phyloP scores from a whole-genome alignment of 2,329 filamentous ascomycete species.

The Myotisia sp. region DNA sequence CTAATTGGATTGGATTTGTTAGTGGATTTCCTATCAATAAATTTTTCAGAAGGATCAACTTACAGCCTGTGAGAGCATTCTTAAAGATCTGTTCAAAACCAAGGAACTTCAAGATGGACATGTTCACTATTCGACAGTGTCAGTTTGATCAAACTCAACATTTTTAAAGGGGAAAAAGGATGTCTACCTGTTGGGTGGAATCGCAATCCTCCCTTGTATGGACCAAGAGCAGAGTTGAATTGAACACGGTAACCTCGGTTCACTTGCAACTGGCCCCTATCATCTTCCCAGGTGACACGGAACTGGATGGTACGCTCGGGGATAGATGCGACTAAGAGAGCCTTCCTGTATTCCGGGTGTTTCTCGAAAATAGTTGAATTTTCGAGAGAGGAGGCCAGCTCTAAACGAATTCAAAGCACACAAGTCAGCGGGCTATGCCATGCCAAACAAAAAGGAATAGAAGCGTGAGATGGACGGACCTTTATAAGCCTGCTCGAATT shows the following conservation, averaged over 20 bases:
- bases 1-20: constrained; percentile 31
- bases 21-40: not conserved
- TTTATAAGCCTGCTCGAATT: constrained; percentile 98
- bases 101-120: constrained; percentile 78
- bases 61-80: constrained; percentile 91
- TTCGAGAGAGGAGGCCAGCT: constrained; percentile 90
- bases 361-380: constrained; percentile 84
- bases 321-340: constrained; percentile 72
- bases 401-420: constrained; percentile 34
- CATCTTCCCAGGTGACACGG: constrained; percentile 92
- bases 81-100: constrained; percentile 99
- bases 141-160: not conserved
- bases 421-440: not conserved
- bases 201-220: constrained; percentile 93
- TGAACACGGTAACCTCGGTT: constrained; percentile 94
- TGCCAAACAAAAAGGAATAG: not conserved
- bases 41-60: constrained; percentile 35
- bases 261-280: constrained; percentile 71
- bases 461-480: constrained; percentile 40
- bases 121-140: constrained; percentile 33
- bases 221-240: constrained; percentile 94
- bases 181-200: constrained; percentile 62
- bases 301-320: constrained; percentile 96
- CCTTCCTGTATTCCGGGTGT: constrained; percentile 87
- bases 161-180: not conserved